Percentiles rank a stretch among this genome's conserved stretches.
Conservation (phyloP, 352 stramenopile genomes). For the Phytophthora sojae region DNA sequence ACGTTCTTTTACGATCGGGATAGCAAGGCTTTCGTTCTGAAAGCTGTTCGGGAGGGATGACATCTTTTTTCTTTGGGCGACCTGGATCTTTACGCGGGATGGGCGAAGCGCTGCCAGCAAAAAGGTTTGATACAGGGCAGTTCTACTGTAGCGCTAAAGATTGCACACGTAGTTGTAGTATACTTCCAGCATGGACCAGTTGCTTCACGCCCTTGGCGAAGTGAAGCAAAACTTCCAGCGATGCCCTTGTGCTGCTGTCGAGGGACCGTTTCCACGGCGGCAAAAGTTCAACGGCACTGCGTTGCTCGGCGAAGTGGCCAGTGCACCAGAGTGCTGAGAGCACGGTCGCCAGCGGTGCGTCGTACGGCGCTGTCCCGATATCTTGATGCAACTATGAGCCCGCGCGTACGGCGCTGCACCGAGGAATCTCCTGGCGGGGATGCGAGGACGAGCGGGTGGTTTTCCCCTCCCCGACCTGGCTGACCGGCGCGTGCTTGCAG, state of each 20-base stretch:
- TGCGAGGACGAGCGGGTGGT: slow-evolving; percentile 16
- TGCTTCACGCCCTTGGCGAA: not conserved
- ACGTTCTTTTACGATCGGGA: too few relatives aligned
- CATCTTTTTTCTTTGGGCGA: not conserved
- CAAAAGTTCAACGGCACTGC: not conserved
- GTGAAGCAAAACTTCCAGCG: not conserved
- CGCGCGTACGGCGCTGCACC: slow-evolving; percentile 27
- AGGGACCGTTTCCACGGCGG: not conserved
- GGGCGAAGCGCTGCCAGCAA: not conserved
- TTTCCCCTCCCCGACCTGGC: slow-evolving; percentile 14
- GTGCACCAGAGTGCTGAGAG: slow-evolving; percentile 6
- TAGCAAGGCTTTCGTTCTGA: not conserved
- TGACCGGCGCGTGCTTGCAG: not conserved
- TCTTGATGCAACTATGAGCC: slow-evolving; percentile 23
- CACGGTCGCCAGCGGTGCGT: slow-evolving; percentile 7
- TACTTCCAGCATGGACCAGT: not conserved
- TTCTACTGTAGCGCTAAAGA: not conserved
- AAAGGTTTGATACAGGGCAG: not conserved
- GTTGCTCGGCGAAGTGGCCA: slow-evolving; percentile 6
- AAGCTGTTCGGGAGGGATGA: slow-evolving; percentile 5
- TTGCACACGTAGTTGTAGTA: too few relatives aligned
- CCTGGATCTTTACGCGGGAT: slow-evolving; percentile 10
- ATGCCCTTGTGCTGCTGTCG: not conserved
- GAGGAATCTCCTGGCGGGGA: slow-evolving; percentile 3
- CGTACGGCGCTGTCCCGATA: slow-evolving; percentile 37